Base-by-base conservation (phyloP, 345 rosid species). In the Populus euphratica region DNA sequence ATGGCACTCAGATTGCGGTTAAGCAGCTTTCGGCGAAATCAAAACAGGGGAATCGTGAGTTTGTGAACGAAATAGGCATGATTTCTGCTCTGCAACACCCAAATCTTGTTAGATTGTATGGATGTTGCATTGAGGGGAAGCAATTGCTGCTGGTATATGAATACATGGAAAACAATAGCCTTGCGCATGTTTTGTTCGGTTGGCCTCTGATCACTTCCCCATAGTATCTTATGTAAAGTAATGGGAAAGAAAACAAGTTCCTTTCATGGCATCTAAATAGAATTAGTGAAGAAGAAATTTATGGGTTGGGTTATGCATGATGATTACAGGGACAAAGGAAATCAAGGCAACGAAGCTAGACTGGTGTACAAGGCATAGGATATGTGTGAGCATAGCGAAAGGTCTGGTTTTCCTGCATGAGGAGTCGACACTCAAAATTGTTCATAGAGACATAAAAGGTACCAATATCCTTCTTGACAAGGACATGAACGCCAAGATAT, bases 41-140 rank as follows among this genome's bases (percentile, higher is more conserved):
- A 56, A 89, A 75, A 61, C 91, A 89, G 81, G 92, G 91, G 56
- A 89, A 89, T 41, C 81, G 89, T 5, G 89, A 90, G 73, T 90
- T 88, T 23, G 74, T 88, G 36, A 90, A 85, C 29, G 90, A 90
- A 38, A 38, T 38, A 6, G 39, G 39, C 39, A 38, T 38, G 39
- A 38, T 38, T 38, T 38, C 39, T 38, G 39, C 39, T 38, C 1
- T 38, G 39, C 39, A 38, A 5, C 39, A 38, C 39, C 39, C 39
- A 38, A 38, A 38, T 38, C 39, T 38, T 38, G 39, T 38, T 38
- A 38, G 39, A 38, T 38, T 38, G 39, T 38, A 38, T 38, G 39
- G 39, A 38, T 38, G 39, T 6, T 38, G 39, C 39, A 6, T 38
- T 38, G 39, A 38, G 39, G 39, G 39, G 8, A 38, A 38, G 8